phyloP scores from a whole-genome alignment of 805 yeast genomes.

The Lipomyces sp. region DNA sequence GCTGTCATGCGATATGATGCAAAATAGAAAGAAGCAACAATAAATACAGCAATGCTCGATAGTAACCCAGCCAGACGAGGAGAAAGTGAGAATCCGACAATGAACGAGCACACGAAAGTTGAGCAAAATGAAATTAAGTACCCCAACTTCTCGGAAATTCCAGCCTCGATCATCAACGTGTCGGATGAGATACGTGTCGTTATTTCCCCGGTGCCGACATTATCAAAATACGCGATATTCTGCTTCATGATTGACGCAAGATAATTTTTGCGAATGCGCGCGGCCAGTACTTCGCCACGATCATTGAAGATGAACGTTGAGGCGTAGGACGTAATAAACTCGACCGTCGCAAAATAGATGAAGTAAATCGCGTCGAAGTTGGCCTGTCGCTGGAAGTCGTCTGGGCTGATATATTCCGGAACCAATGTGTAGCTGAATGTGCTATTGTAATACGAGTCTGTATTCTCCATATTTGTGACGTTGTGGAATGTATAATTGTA shows the following conservation, averaged over 20 bases:
- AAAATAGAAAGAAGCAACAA: conserved; percentile 45
- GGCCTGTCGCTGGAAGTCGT: conserved; percentile 45
- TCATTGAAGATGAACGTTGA: conserved; percentile 48
- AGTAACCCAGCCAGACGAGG: conserved; percentile 46
- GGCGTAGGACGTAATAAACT: conserved; percentile 38
- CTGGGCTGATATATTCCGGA: conserved; percentile 32
- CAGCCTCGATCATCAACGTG: conserved; percentile 50
- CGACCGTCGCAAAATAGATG: conserved; percentile 49
- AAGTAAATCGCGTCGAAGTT: conserved; percentile 48
- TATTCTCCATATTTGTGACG: conserved; percentile 4
- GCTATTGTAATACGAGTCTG: conserved; percentile 17
- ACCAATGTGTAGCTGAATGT: conserved; percentile 31
- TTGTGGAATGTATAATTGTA: conserved; percentile 16
- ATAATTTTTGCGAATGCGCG: conserved; percentile 48
- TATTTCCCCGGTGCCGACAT: conserved; percentile 52
- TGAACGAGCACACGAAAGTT: conserved; percentile 48
- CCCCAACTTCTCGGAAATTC: conserved; percentile 51
- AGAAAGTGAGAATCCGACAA: conserved; percentile 47
- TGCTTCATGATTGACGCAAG: conserved; percentile 48
- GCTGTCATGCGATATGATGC: conserved; percentile 39
- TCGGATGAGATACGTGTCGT: conserved; percentile 52
- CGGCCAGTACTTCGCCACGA: conserved; percentile 50
- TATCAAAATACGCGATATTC: conserved; percentile 51
- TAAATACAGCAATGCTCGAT: conserved; percentile 37
- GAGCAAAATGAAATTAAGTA: conserved; percentile 48